Evolutionary conservation across 2,329 filamentous ascomycete species (phyloP).

Genomic region (Cladophialophora psammophila): DNA sequence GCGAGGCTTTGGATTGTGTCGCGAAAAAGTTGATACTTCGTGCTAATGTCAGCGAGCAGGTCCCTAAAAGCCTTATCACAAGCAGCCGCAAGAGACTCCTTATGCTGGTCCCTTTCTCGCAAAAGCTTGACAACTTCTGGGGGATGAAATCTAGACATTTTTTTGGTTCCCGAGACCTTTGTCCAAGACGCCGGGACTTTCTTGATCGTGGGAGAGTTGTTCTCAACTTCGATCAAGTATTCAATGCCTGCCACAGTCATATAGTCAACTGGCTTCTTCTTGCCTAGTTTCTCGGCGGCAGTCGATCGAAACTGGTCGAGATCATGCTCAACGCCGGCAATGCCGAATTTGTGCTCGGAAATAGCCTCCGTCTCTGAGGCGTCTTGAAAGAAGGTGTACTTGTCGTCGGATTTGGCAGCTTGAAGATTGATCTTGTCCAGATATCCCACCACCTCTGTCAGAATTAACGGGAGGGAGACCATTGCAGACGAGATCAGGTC

Average conservation of each 20-base stretch:
- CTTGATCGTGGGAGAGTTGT: constrained; percentile 73
- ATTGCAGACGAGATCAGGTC: constrained; percentile 74
- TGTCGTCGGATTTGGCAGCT: constrained; percentile 86
- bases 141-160: constrained; percentile 89
- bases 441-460: constrained; percentile 73
- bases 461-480: constrained; percentile 76
- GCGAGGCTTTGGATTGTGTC: constrained; percentile 87
- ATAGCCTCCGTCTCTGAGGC: constrained; percentile 88
- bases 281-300: constrained; percentile 75
- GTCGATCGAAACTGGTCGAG: constrained; percentile 76
- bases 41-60: constrained; percentile 75
- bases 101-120: constrained; percentile 90
- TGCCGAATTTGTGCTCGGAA: constrained; percentile 85
- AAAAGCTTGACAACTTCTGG: constrained; percentile 85
- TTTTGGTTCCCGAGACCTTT: constrained; percentile 95
- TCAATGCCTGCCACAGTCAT: constrained; percentile 89
- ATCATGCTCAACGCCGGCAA: constrained; percentile 89
- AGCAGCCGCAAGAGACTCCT: constrained; percentile 88
- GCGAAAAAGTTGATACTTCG: constrained; percentile 87
- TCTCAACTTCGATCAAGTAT: constrained; percentile 91
- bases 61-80: constrained; percentile 82
- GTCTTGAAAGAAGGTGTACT: constrained; percentile 91
- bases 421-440: constrained; percentile 85
- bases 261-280: constrained; percentile 75
- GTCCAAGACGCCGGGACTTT: constrained; percentile 91